Evolutionary conservation across 306 rosid genomes (phyloP).

Genomic region (Malus fusca): DNA sequence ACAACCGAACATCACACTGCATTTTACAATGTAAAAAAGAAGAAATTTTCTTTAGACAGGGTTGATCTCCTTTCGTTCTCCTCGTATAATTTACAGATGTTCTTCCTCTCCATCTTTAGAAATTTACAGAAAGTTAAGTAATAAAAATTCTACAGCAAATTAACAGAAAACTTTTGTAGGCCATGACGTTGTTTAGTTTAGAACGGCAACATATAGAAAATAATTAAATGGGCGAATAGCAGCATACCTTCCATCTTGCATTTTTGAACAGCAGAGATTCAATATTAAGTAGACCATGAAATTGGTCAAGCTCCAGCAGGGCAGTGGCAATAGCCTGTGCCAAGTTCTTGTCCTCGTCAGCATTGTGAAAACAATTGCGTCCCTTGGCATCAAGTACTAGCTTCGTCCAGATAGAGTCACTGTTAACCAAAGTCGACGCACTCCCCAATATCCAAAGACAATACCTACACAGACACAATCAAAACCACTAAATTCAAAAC

Average conservation of each 20-base stretch:
- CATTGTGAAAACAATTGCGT: slow-evolving; percentile 35
- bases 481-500: background rate
- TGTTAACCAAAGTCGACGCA: slow-evolving; percentile 28
- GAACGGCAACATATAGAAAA: background rate
- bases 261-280: slow-evolving; percentile 28
- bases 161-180: background rate
- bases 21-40: background rate
- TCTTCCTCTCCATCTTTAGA: background rate
- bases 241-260: slow-evolving; percentile 47
- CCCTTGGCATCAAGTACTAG: slow-evolving; percentile 35
- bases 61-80: background rate
- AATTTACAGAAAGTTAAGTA: background rate
- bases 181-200: background rate
- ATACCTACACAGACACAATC: slow-evolving; percentile 16
- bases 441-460: slow-evolving; percentile 53
- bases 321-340: slow-evolving; percentile 21
- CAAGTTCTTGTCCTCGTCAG: slow-evolving; percentile 38
- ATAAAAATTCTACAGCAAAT: background rate
- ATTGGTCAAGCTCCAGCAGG: slow-evolving; percentile 22
- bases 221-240: background rate
- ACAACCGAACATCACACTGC: background rate
- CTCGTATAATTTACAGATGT: background rate
- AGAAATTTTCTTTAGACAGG: background rate
- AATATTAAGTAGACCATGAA: slow-evolving; percentile 15
- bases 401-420: slow-evolving; percentile 34